phyloP scores from a whole-genome alignment of 495 filamentous ascomycete genomes.

The Penicillium silybi region DNA sequence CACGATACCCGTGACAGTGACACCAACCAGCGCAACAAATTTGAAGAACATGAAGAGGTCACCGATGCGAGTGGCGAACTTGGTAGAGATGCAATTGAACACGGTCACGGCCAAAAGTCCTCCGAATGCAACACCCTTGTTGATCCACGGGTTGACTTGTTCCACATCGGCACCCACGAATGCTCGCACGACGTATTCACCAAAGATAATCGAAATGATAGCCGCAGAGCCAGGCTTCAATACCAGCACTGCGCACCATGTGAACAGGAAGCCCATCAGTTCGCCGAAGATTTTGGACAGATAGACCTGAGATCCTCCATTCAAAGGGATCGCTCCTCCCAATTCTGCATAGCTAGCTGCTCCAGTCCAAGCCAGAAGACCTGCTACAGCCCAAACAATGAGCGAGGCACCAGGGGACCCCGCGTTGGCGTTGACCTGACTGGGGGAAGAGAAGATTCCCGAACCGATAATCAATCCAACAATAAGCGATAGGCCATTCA shows the following conservation, averaged over 20 bases:
- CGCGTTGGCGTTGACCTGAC: slow-evolving; percentile 87
- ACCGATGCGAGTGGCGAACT: slow-evolving; percentile 75
- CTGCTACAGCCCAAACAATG: slow-evolving; percentile 86
- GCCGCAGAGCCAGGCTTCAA: slow-evolving; percentile 89
- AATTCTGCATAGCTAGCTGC: slow-evolving; percentile 95
- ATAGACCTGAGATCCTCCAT: slow-evolving; percentile 91
- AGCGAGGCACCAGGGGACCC: slow-evolving; percentile 90
- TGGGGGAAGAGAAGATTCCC: slow-evolving; percentile 93
- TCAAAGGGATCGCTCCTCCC: slow-evolving; percentile 91
- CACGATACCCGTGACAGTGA: slow-evolving; percentile 84
- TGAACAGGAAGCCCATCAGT: slow-evolving; percentile 85
- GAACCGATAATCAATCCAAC: slow-evolving; percentile 95
- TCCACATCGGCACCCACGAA: slow-evolving; percentile 76
- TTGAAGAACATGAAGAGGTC: slow-evolving; percentile 96
- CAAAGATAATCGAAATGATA: slow-evolving; percentile 96
- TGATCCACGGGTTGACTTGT: slow-evolving; percentile 76
- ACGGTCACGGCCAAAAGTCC: slow-evolving; percentile 74
- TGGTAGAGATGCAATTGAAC: slow-evolving; percentile 87
- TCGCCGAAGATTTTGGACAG: slow-evolving; percentile 95
- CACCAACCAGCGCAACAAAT: slow-evolving; percentile 81
- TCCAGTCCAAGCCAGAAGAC: slow-evolving; percentile 91
- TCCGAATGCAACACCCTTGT: slow-evolving; percentile 78
- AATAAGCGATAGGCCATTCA: slow-evolving; percentile 88
- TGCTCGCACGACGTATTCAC: slow-evolving; percentile 89
- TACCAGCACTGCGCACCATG: slow-evolving; percentile 92